Percentiles rank a stretch among this genome's conserved stretches.
Evolutionary conservation across 495 filamentous ascomycete genomes (phyloP).

Genomic region (Filosporella fistucella): DNA sequence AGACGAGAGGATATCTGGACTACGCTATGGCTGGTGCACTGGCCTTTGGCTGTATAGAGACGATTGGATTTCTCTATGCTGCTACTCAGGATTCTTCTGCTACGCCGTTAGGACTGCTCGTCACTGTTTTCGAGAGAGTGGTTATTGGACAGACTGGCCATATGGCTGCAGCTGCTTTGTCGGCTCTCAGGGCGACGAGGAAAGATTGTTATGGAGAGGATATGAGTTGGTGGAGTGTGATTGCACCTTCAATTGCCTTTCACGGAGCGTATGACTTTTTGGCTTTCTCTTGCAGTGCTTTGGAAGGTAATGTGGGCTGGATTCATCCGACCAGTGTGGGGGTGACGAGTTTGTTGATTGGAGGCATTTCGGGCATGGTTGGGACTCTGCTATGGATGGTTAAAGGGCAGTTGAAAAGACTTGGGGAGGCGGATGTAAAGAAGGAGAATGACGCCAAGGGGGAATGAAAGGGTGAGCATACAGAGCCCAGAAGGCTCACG

Average conservation of each 20-base stretch:
- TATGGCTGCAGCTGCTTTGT: slow-evolving; percentile 16
- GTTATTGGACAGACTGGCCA: slow-evolving; percentile 19
- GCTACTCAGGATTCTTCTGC: slow-evolving; percentile 4
- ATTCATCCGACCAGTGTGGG: slow-evolving; percentile 18
- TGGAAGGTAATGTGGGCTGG: slow-evolving; percentile 27
- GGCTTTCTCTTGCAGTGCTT: slow-evolving; percentile 15
- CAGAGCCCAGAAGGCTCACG: too few species aligned
- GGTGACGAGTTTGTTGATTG: slow-evolving; percentile 6
- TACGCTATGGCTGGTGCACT: slow-evolving; percentile 20
- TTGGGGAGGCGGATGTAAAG: too few species aligned
- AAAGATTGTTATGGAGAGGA: slow-evolving; percentile 23
- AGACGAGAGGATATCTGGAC: slow-evolving; percentile 20
- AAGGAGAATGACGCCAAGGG: too few species aligned
- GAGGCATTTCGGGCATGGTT: slow-evolving; percentile 1
- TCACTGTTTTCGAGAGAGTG: slow-evolving; percentile 18
- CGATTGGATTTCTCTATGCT: slow-evolving; percentile 20
- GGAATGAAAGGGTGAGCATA: too few species aligned
- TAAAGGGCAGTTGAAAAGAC: slow-evolving; percentile 4
- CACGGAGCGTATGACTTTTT: slow-evolving; percentile 22
- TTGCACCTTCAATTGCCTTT: slow-evolving; percentile 16
- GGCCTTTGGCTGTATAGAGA: slow-evolving; percentile 21
- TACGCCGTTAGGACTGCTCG: slow-evolving; percentile 1
- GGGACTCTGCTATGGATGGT: background rate
- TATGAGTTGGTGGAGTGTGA: slow-evolving; percentile 19
- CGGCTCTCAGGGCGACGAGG: slow-evolving; percentile 17